Percentiles rank a stretch among this genome's conserved stretches.
Conservation (phyloP, 1,139 yeast species). For the Geotrichum phurueaensis region DNA sequence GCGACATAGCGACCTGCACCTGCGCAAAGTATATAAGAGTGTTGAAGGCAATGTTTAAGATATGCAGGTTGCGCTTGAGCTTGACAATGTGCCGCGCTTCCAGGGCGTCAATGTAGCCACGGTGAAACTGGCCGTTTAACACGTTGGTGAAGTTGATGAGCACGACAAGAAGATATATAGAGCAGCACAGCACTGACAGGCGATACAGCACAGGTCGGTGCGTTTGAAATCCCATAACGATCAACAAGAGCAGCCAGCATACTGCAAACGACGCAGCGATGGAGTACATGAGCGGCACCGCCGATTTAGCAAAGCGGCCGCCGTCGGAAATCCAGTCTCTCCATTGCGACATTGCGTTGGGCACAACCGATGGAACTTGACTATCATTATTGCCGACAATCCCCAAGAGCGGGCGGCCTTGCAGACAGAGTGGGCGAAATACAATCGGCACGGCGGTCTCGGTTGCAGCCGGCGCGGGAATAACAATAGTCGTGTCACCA, state of each 20-base stretch:
- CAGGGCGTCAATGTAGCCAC: slow-evolving; percentile 50
- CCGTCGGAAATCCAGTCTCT: slow-evolving; percentile 19
- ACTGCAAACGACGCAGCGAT: slow-evolving; percentile 61
- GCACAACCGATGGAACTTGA: slow-evolving; percentile 1
- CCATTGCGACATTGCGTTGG: slow-evolving; percentile 19
- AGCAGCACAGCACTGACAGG: slow-evolving; percentile 22
- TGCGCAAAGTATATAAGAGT: slow-evolving; percentile 62
- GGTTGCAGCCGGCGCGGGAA: slow-evolving; percentile 12
- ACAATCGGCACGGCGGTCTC: slow-evolving; percentile 16
- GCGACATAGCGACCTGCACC: slow-evolving; percentile 67
- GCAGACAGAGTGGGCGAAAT: slow-evolving; percentile 15
- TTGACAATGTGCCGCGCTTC: slow-evolving; percentile 46
- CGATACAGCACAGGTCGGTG: slow-evolving; percentile 37
- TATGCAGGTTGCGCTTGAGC: slow-evolving; percentile 40
- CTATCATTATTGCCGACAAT: background rate
- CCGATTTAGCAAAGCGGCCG: slow-evolving; percentile 11
- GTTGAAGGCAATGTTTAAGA: slow-evolving; percentile 56
- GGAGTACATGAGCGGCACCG: slow-evolving; percentile 48
- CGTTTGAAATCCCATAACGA: slow-evolving; percentile 45
- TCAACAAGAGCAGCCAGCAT: slow-evolving; percentile 56
- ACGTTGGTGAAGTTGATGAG: slow-evolving; percentile 47
- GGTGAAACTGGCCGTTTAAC: slow-evolving; percentile 43
- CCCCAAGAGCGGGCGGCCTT: slow-evolving; percentile 22
- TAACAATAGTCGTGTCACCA: slow-evolving; percentile 9
- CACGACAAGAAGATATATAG: slow-evolving; percentile 43